Evolutionary conservation across 495 filamentous ascomycete genomes (phyloP).

Genomic region (Astrothelium subdiscretum): DNA sequence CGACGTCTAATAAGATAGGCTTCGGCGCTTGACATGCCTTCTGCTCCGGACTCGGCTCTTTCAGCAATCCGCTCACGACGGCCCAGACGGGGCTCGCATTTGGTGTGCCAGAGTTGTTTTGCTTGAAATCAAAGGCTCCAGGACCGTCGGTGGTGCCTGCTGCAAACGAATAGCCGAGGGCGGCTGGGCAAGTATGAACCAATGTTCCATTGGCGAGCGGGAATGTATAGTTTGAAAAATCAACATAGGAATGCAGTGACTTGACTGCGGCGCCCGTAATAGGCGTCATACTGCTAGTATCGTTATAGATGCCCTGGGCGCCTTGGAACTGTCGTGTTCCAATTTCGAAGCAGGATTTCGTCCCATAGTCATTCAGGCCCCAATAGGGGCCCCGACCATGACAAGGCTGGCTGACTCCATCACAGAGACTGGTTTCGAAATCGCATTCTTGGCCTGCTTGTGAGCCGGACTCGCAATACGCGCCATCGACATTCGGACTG

Average conservation of each 20-base stretch:
- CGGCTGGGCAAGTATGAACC: slow-evolving; percentile 75
- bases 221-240: slow-evolving; percentile 63
- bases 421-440: slow-evolving; percentile 47
- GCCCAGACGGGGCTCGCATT: slow-evolving; percentile 77
- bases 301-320: slow-evolving; percentile 21
- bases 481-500: slow-evolving; percentile 73
- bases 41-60: slow-evolving; percentile 60
- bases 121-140: slow-evolving; percentile 87
- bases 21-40: slow-evolving; percentile 70
- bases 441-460: slow-evolving; percentile 24
- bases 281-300: slow-evolving; percentile 13
- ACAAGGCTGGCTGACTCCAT: slow-evolving; percentile 61
- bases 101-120: slow-evolving; percentile 61
- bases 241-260: slow-evolving; percentile 29
- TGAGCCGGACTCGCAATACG: slow-evolving; percentile 32
- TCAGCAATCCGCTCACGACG: slow-evolving; percentile 60
- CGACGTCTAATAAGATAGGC: slow-evolving; percentile 81
- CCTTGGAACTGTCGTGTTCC: slow-evolving; percentile 27
- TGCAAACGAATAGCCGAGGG: slow-evolving; percentile 86
- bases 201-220: slow-evolving; percentile 60
- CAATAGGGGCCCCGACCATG: slow-evolving; percentile 82
- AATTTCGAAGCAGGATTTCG: slow-evolving; percentile 33
- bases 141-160: slow-evolving; percentile 92
- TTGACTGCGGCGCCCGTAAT: slow-evolving; percentile 24
- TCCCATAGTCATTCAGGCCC: slow-evolving; percentile 34